Evolutionary conservation across 495 filamentous ascomycete genomes (phyloP), one percentile per base, ranked within the genome.

Genomic region (Xylaria flabelliformis): DNA sequence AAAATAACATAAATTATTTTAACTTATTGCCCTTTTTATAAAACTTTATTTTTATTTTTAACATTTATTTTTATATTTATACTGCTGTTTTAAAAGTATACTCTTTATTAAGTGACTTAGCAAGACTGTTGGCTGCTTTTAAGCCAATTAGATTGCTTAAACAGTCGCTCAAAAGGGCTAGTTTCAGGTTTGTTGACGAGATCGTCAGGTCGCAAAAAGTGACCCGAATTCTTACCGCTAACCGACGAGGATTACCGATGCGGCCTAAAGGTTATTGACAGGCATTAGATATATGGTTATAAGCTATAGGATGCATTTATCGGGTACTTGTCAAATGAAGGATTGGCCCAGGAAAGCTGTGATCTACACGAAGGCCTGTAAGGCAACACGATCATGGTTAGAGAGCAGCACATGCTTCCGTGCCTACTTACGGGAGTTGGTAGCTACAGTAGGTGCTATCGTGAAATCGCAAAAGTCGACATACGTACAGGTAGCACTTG

Each of bases 401-500:
- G 55, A 58, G 29, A 58, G 12, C 36, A 59, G 29, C 21, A 53
- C 50, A 53, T 10, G n/a, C 48, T 51, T 21, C 6, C 7, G n/a
- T 51, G n/a, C 48, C 48, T 51, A 21, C 19, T 29, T 29, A 29
- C 26, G 26, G 26, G 26, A 29, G 26, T n/a, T n/a, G n/a, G n/a
- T 21, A 21, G 2, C 19, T 21, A 53, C 2, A 3, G 1, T 53
- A 32, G 53, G 10, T 56, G 13, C 21, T 8, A 26, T 17, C 26
- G 26, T 32, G 12, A 56, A 29, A 29, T 56, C 12, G 24, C 9
- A 13, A 32, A 56, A 12, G 21, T 56, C 17, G 24, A 36, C 56
- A 59, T 9, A 36, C 56, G 36, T 9, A 34, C 63, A 51, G 26
- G 39, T 63, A 46, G 36, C 39, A 42, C 68, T 34, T 61, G 69